A percentile compares a stretch with the other conserved stretches of the same genome.
phyloP scores from a whole-genome alignment of 2,329 filamentous ascomycete genomes.

The Scorias spongiosa region DNA sequence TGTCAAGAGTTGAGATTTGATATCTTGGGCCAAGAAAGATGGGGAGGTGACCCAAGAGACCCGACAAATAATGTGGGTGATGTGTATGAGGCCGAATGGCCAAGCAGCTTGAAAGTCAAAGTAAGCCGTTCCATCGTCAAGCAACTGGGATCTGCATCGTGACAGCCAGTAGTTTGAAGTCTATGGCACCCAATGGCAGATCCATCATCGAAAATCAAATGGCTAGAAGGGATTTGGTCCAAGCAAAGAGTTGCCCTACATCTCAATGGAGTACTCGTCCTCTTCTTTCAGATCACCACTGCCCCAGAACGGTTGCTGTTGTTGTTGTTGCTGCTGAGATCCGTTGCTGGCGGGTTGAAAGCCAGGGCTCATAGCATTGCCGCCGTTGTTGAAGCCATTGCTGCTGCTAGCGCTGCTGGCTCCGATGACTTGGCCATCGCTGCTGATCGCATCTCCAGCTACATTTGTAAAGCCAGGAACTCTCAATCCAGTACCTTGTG shows the following conservation, averaged over 20 bases:
- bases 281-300: conserved; percentile 71
- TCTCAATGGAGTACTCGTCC: conserved; percentile 81
- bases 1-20: too few species aligned
- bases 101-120: too few species aligned
- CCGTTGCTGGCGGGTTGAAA: conserved; percentile 54
- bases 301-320: conserved; percentile 21
- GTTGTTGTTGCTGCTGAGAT: conserved; percentile 25
- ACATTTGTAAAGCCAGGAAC: conserved; percentile 90
- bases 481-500: conserved; percentile 67
- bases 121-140: too few species aligned
- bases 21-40: too few species aligned
- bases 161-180: too few species aligned
- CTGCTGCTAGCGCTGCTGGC: conserved; percentile 3
- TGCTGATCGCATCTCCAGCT: conserved; percentile 58
- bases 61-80: too few species aligned
- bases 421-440: conserved; percentile 35
- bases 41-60: too few species aligned
- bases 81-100: too few species aligned
- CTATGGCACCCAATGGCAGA: too few species aligned
- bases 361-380: conserved; percentile 33
- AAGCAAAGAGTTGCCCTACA: conserved; percentile 5
- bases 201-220: too few species aligned
- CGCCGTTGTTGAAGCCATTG: conserved; percentile 10
- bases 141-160: too few species aligned
- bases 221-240: background rate